A percentile compares a stretch with the other conserved stretches of the same genome.
phyloP scores from a whole-genome alignment of 202 grass and related monocot genomes.

The Cymbopogon flexuosus region DNA sequence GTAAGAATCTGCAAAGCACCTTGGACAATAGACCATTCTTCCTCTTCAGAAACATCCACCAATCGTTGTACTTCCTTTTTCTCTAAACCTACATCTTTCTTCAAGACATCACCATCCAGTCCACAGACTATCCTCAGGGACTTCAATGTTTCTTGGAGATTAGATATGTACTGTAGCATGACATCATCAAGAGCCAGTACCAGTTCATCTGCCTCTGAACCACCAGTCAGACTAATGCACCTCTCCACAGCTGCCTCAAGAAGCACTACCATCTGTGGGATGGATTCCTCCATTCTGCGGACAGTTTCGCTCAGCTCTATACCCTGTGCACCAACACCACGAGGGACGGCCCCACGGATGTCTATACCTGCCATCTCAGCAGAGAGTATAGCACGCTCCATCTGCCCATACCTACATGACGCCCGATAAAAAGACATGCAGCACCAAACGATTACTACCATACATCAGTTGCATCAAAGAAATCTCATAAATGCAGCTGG shows the following conservation, averaged over 20 bases:
- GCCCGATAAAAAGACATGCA: constrained; percentile 9
- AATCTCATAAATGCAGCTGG: not conserved
- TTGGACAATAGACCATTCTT: constrained; percentile 99
- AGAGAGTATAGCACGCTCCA: constrained; percentile 89
- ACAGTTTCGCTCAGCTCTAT: constrained; percentile 99
- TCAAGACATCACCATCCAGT: constrained; percentile 55
- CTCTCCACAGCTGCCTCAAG: constrained; percentile 96
- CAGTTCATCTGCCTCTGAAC: constrained; percentile 92
- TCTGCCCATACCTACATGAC: constrained; percentile 76
- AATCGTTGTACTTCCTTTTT: constrained; percentile 58
- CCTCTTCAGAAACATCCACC: constrained; percentile 89
- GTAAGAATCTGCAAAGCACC: constrained; percentile 96
- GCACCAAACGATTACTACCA: not conserved
- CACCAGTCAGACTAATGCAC: constrained; percentile 90
- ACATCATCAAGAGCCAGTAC: constrained; percentile 79
- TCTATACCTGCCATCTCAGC: constrained; percentile 77
- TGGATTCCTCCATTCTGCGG: constrained; percentile 97
- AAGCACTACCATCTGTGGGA: constrained; percentile 83
- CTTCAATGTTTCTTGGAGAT: constrained; percentile 88
- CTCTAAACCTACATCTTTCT: constrained; percentile 49
- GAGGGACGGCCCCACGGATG: constrained; percentile 77
- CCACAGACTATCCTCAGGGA: constrained; percentile 78
- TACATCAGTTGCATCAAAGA: not conserved
- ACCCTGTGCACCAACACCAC: constrained; percentile 88
- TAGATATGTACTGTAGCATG: constrained; percentile 94